Percentiles rank a stretch among this genome's conserved stretches.
These are phyloP conservation scores for Curvularia eragrostidis DNA, from an alignment of 2,329 filamentous ascomycete species.

Conservation along the genomic window DNA sequence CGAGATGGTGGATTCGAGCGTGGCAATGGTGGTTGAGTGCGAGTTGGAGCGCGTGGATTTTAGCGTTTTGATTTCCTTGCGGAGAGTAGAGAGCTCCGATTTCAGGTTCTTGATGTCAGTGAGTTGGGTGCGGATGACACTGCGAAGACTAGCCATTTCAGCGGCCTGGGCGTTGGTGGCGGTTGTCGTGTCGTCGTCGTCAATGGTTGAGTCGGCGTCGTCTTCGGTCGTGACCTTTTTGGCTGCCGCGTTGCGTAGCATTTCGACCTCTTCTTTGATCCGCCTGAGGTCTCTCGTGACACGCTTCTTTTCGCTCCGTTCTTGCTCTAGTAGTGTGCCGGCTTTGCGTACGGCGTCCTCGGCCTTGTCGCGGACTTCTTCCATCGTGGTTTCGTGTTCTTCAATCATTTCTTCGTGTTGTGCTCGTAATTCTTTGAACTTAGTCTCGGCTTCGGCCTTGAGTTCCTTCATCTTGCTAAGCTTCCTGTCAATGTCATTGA, in stretches of 20 bases:
- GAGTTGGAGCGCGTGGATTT: constrained; percentile 27
- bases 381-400: constrained; percentile 35
- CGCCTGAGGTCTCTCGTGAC: constrained; percentile 37
- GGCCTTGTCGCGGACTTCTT: constrained; percentile 43
- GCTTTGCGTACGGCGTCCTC: constrained; percentile 47
- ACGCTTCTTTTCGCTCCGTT: constrained; percentile 42
- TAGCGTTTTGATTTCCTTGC: constrained; percentile 27
- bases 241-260: constrained; percentile 25
- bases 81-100: constrained; percentile 23
- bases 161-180: constrained; percentile 28
- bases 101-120: constrained; percentile 35
- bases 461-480: constrained; percentile 38
- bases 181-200: constrained; percentile 15
- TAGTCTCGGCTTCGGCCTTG: constrained; percentile 34
- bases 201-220: constrained; percentile 9
- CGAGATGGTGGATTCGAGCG: constrained; percentile 18
- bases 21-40: constrained; percentile 5
- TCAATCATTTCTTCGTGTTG: constrained; percentile 38
- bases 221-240: constrained; percentile 21
- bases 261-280: constrained; percentile 29
- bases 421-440: constrained; percentile 34
- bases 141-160: constrained; percentile 38
- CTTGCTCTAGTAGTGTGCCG: constrained; percentile 41
- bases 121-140: constrained; percentile 37
- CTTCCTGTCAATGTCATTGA: constrained; percentile 40